Conservation (phyloP, 768 basidiomycete species). For the Pleurotus citrinopileatus region DNA sequence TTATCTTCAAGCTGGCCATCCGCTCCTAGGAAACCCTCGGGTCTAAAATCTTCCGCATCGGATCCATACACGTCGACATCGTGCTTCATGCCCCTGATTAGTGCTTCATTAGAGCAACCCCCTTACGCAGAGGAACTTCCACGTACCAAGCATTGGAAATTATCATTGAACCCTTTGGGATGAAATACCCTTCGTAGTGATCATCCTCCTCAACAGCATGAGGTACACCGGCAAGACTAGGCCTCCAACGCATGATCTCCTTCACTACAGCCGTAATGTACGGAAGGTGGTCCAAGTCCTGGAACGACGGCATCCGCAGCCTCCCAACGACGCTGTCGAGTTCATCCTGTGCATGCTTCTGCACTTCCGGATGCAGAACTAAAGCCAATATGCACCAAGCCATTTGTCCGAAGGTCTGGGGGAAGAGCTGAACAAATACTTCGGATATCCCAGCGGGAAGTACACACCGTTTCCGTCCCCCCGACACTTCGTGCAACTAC, state of each 20-base stretch:
- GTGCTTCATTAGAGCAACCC: not conserved
- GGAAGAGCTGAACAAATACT: not conserved
- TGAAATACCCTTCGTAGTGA: not conserved
- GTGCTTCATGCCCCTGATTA: slow-evolving; percentile 4
- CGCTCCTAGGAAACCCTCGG: slow-evolving; percentile 17
- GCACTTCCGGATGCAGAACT: slow-evolving; percentile 22
- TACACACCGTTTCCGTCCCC: slow-evolving; percentile 31
- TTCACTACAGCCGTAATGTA: slow-evolving; percentile 25
- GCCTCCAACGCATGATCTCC: slow-evolving; percentile 24
- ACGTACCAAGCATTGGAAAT: slow-evolving; percentile 7
- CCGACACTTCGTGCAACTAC: slow-evolving; percentile 12
- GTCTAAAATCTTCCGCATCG: not conserved
- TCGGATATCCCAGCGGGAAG: not conserved
- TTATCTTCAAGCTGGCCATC: slow-evolving; percentile 18
- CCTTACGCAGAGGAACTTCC: not conserved
- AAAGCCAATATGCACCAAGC: slow-evolving; percentile 24
- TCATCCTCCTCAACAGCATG: slow-evolving; percentile 9
- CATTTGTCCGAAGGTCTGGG: slow-evolving; percentile 11
- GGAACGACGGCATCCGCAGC: slow-evolving; percentile 24
- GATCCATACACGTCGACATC: not conserved
- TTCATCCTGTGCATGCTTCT: slow-evolving; percentile 26
- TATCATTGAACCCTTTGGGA: slow-evolving; percentile 2
- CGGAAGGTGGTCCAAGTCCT: slow-evolving; percentile 20
- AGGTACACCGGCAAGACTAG: slow-evolving; percentile 4
- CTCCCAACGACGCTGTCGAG: slow-evolving; percentile 22